Conservation (phyloP, 2,329 filamentous ascomycete species). For the Talaromyces sp. region DNA sequence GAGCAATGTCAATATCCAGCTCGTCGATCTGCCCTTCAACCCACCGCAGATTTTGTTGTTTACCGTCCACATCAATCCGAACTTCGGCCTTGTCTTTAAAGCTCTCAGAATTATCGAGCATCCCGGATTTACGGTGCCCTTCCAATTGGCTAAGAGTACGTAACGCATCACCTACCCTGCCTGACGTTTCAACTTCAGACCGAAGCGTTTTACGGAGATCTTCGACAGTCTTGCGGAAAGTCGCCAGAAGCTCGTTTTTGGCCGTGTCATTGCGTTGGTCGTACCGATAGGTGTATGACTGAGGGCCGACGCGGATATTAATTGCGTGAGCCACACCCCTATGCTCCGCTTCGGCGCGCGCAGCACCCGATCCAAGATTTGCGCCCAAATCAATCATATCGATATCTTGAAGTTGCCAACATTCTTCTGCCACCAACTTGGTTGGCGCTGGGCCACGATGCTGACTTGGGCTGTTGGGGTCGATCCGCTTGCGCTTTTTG, state of each 20-base stretch:
- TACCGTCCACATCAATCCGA: slow-evolving; percentile 92
- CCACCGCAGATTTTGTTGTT: slow-evolving; percentile 93
- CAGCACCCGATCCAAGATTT: slow-evolving; percentile 37
- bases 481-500: slow-evolving; percentile 85
- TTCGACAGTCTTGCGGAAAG: slow-evolving; percentile 88
- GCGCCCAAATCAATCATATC: slow-evolving; percentile 82
- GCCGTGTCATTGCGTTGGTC: slow-evolving; percentile 75
- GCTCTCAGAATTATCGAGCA: slow-evolving; percentile 73
- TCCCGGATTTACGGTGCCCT: slow-evolving; percentile 72
- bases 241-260: slow-evolving; percentile 77
- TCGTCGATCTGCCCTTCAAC: slow-evolving; percentile 94
- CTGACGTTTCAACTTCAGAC: slow-evolving; percentile 81
- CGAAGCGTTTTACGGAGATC: slow-evolving; percentile 82
- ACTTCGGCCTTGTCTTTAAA: slow-evolving; percentile 70
- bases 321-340: slow-evolving; percentile 74
- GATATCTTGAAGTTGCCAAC: slow-evolving; percentile 90
- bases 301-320: slow-evolving; percentile 82
- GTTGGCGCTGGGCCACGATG: slow-evolving; percentile 48
- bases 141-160: slow-evolving; percentile 81
- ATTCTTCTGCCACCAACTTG: slow-evolving; percentile 88
- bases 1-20: slow-evolving; percentile 89
- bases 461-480: slow-evolving; percentile 53
- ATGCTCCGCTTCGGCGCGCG: slow-evolving; percentile 49
- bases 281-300: slow-evolving; percentile 92
- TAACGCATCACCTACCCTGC: slow-evolving; percentile 78